Base-by-base conservation (phyloP, 2,329 filamentous ascomycete species). In the Colletotrichum melonis region DNA sequence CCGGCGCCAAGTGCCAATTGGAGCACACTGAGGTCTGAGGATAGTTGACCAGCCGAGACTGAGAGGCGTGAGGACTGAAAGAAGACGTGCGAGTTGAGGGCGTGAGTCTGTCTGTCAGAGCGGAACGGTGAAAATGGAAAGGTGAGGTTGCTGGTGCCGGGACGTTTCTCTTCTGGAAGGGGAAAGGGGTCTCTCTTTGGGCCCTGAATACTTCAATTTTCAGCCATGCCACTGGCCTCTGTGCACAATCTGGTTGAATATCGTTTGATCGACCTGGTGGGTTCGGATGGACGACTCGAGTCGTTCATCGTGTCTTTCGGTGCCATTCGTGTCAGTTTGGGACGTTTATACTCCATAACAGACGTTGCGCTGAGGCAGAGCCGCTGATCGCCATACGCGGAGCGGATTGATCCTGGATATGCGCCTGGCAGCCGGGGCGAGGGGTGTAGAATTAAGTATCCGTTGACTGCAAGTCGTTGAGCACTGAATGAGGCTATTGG, bases 291-390 rank as follows among this genome's bases (percentile, higher is more conserved):
- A 35, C 11, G 32, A 64, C n/a, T 16, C 16, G 55, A 38, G 38
- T 32, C 22, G 62, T 67, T 70, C 62, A 28, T 70, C 55, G 35
- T 66, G 62, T 70, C 68, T 49, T 49, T 22, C 42, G n/a, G 42
- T 49, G 16, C 66, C 68, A 63, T 55, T 32, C 63, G 28, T 32
- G 11, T 22, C 55, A 66, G 1, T 35, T 35, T 35, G 32, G 32
- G 32, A 35, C 32, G 32, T 35, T 35, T 5, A 35, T 11, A 12
- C 32, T 35, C 32, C 32, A 60, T 12, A 55, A 46, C 63, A 63
- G 69, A 57, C 49, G 57, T 58, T 63, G 38, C 28, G 30, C 28
- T 58, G 26, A 11, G 19, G 60, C 60, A 65, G 52, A 64, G 59
- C 49, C 35, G 67, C 52, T n/a, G 68, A 70, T 70, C 55, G 30